Base-by-base conservation (phyloP, 2,329 filamentous ascomycete species). In the Aspergillus quadricinctus region DNA sequence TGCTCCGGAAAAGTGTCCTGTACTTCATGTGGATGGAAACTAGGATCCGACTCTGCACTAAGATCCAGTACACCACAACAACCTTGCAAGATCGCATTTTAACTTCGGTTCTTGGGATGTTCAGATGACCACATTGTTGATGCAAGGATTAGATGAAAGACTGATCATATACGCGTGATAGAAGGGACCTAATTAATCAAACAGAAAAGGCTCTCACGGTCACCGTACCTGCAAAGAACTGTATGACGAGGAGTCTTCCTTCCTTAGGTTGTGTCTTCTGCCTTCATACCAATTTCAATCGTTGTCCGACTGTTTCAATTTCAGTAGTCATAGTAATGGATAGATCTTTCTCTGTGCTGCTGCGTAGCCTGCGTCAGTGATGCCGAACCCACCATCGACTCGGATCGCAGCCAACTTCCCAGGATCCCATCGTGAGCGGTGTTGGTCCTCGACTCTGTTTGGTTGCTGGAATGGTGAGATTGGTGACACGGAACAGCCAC, bases 371-470 rank as follows among this genome's bases (percentile, higher is more conserved):
- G 23, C 28, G 19, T 11, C 28, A 21, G 27, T 49, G 23, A 35
- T 25, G 37, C 14, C 41, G 21, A 50, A 56, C 43, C 57, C 50
- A 46, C 49, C 51, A 50, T 50, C 55, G 50, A 55, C 48, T 60
- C 53, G 55, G 53, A 58, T 57, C 55, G 53, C 53, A 54, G 53
- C 58, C 58, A 56, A 48, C 52, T 57, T 60, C 50, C 49, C 37
- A 49, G 53, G 55, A 56, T 59, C 28, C 50, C 37, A 51, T 52
- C 50, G 50, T 52, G 37, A 43, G 45, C 48, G 35, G 55, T 48
- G 52, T 40, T 19, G 49, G 37, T 52, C 45, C 54, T 57, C 41
- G 51, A 51, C 31, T 57, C 55, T 35, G 37, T 51, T 55, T 54
- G 57, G 52, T 55, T 54, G 55, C 29, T 57, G 48, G 48, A 43